Conservation (phyloP, 2,329 filamentous ascomycete genomes). For the Cytospora piceae region DNA sequence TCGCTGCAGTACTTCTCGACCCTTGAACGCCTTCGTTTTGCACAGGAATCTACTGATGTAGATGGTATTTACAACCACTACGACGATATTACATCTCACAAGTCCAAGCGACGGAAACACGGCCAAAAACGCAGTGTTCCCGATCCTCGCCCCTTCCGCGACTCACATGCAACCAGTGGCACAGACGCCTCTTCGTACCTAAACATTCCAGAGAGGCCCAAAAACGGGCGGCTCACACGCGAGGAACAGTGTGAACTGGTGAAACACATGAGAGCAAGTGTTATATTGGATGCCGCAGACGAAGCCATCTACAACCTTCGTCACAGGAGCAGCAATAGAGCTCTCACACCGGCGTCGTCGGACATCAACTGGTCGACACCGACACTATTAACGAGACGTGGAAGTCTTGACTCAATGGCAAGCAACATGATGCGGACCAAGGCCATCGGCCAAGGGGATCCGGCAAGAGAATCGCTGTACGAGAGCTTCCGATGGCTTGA, state of each 20-base stretch:
- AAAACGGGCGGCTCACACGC: slow-evolving; percentile 68
- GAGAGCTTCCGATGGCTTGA: slow-evolving; percentile 77
- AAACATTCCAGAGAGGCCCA: slow-evolving; percentile 72
- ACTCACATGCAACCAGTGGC: slow-evolving; percentile 48
- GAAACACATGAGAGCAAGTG: slow-evolving; percentile 48
- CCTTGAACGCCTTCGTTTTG: slow-evolving; percentile 70
- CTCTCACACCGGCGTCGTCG: slow-evolving; percentile 37
- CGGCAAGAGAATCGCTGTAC: slow-evolving; percentile 58
- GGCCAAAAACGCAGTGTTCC: slow-evolving; percentile 38
- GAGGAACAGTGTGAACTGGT: slow-evolving; percentile 71
- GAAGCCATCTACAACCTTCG: slow-evolving; percentile 57
- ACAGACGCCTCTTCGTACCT: slow-evolving; percentile 69
- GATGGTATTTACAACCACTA: slow-evolving; percentile 44
- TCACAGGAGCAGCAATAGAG: slow-evolving; percentile 42
- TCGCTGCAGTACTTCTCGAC: slow-evolving; percentile 69
- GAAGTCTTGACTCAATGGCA: slow-evolving; percentile 38
- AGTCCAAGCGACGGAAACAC: slow-evolving; percentile 38
- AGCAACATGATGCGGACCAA: slow-evolving; percentile 28
- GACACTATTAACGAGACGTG: slow-evolving; percentile 36
- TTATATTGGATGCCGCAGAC: slow-evolving; percentile 50
- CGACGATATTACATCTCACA: slow-evolving; percentile 40
- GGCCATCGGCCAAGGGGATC: slow-evolving; percentile 31
- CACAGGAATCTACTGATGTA: slow-evolving; percentile 47
- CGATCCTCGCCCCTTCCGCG: slow-evolving; percentile 39
- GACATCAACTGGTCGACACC: slow-evolving; percentile 38